Conservation (phyloP, 2,329 filamentous ascomycete genomes). For the Pseudogymnoascus sp. region DNA sequence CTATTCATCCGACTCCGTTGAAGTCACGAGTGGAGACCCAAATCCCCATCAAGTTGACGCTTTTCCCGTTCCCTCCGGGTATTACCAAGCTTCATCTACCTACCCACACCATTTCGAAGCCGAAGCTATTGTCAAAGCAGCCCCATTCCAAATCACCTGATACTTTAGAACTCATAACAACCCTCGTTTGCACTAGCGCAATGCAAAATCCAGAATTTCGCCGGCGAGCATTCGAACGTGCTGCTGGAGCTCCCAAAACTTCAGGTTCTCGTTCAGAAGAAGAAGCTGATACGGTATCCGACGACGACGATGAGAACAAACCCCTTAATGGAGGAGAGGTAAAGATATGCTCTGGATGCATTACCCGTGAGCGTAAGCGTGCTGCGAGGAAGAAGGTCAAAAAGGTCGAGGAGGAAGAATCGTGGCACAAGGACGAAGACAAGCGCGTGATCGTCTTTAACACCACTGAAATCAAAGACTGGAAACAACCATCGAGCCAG, state of each 20-base stretch:
- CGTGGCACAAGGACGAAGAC: constrained; percentile 73
- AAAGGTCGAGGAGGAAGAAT: constrained; percentile 83
- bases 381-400: constrained; percentile 89
- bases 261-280: constrained; percentile 14
- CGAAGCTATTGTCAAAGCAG: constrained; percentile 76
- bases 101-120: constrained; percentile 85
- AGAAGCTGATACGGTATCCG: constrained; percentile 37
- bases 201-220: constrained; percentile 65
- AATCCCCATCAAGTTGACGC: constrained; percentile 75
- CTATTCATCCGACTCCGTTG: constrained; percentile 56
- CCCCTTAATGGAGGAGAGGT: constrained; percentile 89
- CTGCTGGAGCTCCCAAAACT: constrained; percentile 35
- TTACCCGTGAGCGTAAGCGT: constrained; percentile 81
- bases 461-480: constrained; percentile 77
- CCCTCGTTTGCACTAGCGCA: constrained; percentile 84
- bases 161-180: constrained; percentile 69
- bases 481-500: constrained; percentile 55
- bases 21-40: constrained; percentile 97
- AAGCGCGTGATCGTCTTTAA: constrained; percentile 87
- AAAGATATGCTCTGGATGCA: constrained; percentile 84
- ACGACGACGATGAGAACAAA: constrained; percentile 46
- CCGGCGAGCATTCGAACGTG: constrained; percentile 56
- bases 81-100: constrained; percentile 79
- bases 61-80: constrained; percentile 66
- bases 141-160: constrained; percentile 57